Evolutionary conservation across 2,329 filamentous ascomycete species (phyloP), one percentile per base, ranked within the genome.

Genomic region (Shiraia sp.): DNA sequence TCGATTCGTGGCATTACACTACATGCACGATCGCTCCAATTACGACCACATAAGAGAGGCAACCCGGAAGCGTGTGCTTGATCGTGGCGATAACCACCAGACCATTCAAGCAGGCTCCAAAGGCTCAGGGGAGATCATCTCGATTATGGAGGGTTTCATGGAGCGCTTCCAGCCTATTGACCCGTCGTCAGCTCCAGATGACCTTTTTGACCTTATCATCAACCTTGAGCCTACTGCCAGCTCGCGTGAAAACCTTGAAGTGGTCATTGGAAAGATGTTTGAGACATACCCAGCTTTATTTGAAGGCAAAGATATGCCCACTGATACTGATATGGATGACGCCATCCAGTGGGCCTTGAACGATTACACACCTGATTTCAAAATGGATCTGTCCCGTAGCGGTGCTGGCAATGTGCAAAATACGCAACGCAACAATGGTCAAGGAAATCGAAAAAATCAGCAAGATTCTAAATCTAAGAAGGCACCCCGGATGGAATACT

Each of bases 91-190:
- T 68, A 97, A 97, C 61, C 93, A 99, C 68, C 93, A 99, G 72
- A 99, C 93, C 0, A 97, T 99, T 45, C 90, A 93, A 61, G 91
- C 92, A 9, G 77, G 74, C n/a, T 86, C 82, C 32, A 86, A 88
- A 41, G 81, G 86, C 31, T 71, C 77, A 32, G 73, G 78, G 13
- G 92, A 96, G 67, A 88, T 93, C 40, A 76, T 93, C 32, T 81
- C 82, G 4, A 95, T 99, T 57, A 97, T 99, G 93, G 88, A 96
- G 57, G 89, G 90, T 3, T 99, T 99, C 71, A 78, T 99, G 53
- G 70, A 81, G 10, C 83, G 93, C 25, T 97, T 96, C 64, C 87
- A 99, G 72, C 81, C 86, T 14, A 78, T 90, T 44, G 80, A 91
- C 51, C 73, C 78, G 1, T 78, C 82, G 13, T 72, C 72, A 6